Evolutionary conservation across 2,329 filamentous ascomycete species (phyloP), one percentile per base, ranked within the genome.

Genomic region (Aspergillus brasiliensis): DNA sequence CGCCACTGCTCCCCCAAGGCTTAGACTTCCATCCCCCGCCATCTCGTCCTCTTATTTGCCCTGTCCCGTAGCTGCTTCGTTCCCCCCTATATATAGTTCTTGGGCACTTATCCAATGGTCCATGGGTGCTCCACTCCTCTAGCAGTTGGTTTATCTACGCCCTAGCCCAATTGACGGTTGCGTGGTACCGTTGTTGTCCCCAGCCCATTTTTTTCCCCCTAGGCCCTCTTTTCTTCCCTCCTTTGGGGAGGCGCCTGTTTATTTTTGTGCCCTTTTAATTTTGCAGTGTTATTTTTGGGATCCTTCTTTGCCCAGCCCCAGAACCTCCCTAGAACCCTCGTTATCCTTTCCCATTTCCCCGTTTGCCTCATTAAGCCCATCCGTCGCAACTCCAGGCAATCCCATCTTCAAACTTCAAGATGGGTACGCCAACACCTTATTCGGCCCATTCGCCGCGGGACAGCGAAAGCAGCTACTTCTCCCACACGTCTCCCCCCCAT

Each of bases 391-490:
- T 23, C 8, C 38, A 19, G 42, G 52, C 38, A 25, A 28, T 37
- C 52, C 52, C 52, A 55, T 46, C 52, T 31, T 46, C 51, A 40
- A 54, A n/a, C 38, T 38, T 34, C 52, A 55, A 44, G 52, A 55
- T 55, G 52, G 52, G 52, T 46, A 55, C 52, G 52, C 52, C 52
- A 28, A 27, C 23, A 54, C 23, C 27, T 10, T 60, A 47, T 37
- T 46, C 49, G 49, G 25, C 27, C 17, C 56, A 58, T 38, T 58
- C 56, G 27, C 49, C 49, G 13, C 56, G 40, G 42, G 49, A 54
- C 13, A 58, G 56, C 23, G 49, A 52, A 19, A 58, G 56, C 49
- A 58, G 56, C 23, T 54, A 58, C 42, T 58, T 53, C 28, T 58
- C 56, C 7, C 56, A 58, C 27, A 47, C 56, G 7, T 58, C 56